A percentile compares a stretch with the other conserved stretches of the same genome.
Conservation (phyloP, 768 basidiomycete genomes). For the Suillus alpinus region DNA sequence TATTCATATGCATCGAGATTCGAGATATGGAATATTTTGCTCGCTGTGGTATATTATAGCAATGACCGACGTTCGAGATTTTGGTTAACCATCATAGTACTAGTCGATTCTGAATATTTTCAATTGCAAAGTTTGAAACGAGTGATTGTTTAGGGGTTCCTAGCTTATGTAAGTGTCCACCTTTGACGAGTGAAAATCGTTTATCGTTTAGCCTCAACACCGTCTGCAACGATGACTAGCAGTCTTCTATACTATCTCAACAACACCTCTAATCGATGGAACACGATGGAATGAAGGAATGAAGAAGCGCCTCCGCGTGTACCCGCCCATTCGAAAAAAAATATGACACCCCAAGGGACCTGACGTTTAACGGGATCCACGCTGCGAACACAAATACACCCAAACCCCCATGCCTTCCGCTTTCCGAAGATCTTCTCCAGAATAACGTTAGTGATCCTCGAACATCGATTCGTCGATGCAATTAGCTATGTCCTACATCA, state of each 20-base stretch:
- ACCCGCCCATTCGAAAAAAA: constrained; percentile 16
- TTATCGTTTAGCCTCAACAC: too few species aligned
- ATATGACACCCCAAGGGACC: constrained; percentile 17
- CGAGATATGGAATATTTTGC: too few species aligned
- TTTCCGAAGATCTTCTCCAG: constrained; percentile 2
- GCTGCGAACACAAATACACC: constrained; percentile 10
- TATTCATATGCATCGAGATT: not conserved
- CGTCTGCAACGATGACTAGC: constrained; percentile 4
- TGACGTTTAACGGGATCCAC: constrained; percentile 15
- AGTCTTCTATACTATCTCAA: not conserved
- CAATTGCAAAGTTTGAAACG: too few species aligned
- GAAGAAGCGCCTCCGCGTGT: constrained; percentile 12
- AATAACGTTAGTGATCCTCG: constrained; percentile 5
- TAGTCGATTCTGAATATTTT: too few species aligned
- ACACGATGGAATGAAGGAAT: constrained; percentile 7
- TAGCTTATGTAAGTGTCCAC: too few species aligned
- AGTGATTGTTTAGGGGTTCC: too few species aligned
- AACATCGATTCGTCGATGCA: constrained; percentile 6
- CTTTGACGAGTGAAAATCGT: too few species aligned
- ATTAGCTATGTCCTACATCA: not conserved
- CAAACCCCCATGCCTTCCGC: constrained; percentile 6
- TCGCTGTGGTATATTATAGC: too few species aligned
- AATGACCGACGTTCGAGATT: too few species aligned
- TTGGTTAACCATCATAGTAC: too few species aligned
- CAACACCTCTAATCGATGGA: not conserved